Conservation (phyloP, 306 rosid genomes). For the Vigna mungo region DNA sequence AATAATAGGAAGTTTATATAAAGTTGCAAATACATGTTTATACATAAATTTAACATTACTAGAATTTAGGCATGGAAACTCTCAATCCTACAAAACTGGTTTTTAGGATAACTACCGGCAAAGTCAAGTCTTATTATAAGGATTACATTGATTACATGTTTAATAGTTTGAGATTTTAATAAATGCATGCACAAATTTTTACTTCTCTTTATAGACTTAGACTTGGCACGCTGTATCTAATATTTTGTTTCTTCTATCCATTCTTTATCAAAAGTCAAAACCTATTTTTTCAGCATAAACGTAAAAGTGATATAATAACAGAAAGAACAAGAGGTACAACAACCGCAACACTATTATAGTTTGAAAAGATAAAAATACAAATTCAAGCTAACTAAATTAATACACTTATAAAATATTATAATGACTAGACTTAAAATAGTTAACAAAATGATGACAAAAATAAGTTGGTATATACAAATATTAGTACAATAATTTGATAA, state of each 20-base stretch:
- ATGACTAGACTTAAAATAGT: neutral
- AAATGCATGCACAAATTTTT: neutral
- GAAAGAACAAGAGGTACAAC: neutral
- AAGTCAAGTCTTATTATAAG: neutral
- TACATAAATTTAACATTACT: slow-evolving; percentile 22
- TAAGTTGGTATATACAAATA: neutral
- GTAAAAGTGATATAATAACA: neutral
- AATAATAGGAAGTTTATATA: neutral
- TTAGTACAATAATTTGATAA: neutral
- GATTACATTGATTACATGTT: neutral
- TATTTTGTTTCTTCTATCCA: neutral
- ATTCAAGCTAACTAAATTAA: neutral
- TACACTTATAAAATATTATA: neutral
- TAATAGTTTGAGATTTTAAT: neutral
- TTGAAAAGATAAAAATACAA: neutral
- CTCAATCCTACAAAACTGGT: neutral
- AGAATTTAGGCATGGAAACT: neutral
- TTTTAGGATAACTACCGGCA: neutral
- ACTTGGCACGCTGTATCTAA: neutral
- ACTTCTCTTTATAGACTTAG: neutral
- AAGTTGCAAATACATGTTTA: slow-evolving; percentile 20
- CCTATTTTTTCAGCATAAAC: neutral
- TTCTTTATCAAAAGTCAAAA: neutral
- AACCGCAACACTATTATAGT: neutral
- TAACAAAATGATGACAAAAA: neutral